Percentiles rank a stretch among this genome's conserved stretches.
Evolutionary conservation across 148 eudicot species (phyloP).

Genomic region (Persicaria tinctoria): DNA sequence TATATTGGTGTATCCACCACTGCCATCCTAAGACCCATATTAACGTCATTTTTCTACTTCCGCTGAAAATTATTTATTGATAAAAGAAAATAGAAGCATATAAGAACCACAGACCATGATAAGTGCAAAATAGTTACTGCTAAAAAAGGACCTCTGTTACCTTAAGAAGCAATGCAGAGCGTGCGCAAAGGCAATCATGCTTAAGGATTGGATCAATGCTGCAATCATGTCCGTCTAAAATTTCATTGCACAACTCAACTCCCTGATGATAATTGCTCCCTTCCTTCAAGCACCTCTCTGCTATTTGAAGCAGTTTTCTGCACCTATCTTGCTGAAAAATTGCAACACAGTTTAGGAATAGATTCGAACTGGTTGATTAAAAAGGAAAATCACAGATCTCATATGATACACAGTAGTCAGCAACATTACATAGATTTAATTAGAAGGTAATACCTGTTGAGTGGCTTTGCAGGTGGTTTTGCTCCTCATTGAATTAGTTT

Average conservation of each 20-base stretch:
- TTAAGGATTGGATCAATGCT: conserved; percentile 46
- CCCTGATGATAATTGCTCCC: conserved; percentile 52
- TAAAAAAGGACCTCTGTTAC: conserved; percentile 19
- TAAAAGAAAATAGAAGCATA: background rate
- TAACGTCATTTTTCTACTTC: conserved; percentile 88
- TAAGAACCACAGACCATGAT: background rate
- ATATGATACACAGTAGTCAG: background rate
- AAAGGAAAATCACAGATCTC: background rate
- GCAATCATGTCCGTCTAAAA: conserved; percentile 60
- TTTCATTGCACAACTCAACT: conserved; percentile 88
- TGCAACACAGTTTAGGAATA: background rate
- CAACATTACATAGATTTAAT: background rate
- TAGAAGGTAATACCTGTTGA: background rate
- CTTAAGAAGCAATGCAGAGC: conserved; percentile 91
- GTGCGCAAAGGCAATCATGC: conserved; percentile 81
- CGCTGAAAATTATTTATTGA: conserved; percentile 35
- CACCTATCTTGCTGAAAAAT: conserved; percentile 61
- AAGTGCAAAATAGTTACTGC: background rate
- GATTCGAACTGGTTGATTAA: background rate
- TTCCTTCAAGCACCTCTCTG: conserved; percentile 59
- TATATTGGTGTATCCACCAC: too few relatives aligned
- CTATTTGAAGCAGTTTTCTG: conserved; percentile 63
- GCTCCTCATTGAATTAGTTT: background rate
- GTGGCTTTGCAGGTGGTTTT: background rate
- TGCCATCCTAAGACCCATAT: too few relatives aligned